Evolutionary conservation across 2,329 filamentous ascomycete species (phyloP), one percentile per base, ranked within the genome.

Genomic region (Arthrobotrys conoides): DNA sequence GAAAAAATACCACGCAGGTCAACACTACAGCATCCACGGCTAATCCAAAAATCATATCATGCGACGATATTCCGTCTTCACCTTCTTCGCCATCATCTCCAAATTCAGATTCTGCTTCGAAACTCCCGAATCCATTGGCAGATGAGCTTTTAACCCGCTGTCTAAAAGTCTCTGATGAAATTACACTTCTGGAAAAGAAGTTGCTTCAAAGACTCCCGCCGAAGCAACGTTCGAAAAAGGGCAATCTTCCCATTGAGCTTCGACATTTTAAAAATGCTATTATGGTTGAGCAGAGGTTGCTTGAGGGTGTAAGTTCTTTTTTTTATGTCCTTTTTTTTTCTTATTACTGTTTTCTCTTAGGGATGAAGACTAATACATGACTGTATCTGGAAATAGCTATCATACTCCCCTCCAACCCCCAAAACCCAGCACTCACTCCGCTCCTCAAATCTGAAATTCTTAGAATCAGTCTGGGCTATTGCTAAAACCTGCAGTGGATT

Each of bases 381-480:
- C 10, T 9, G 5, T 18, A 79, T 80, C 49, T 16, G 12, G 59
- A 6, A 24, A 5, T 14, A 80, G 80, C 48, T 79, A 64, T 64
- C 68, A 14, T 80, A 81, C 49, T 75, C 59, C n/a, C 46, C 71
- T 4, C 79, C 70, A 38, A 71, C 77, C 12, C 82, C 81, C 53
- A 84, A 85, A 68, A 82, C 85, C 16, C 82, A 86, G n/a, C 89
- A 91, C 82, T 87, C 88, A 30, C 85, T 91, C 55, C 86, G 88
- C 63, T 91, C 89, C 6, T 91, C 89, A 0, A 93, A 93, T 83
- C 82, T 92, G 10, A 87, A 89, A 0, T 92, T 91, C 82, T 89
- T 90, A 68, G 87, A 89, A 80, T 87, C 88, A 5, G 86, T 92
- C 1, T 92, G 91, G 91, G 83, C 84, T 30, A 87, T 88, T 22